Base-by-base conservation (phyloP, 2,329 filamentous ascomycete genomes). In the Zopfia rhizophila region DNA sequence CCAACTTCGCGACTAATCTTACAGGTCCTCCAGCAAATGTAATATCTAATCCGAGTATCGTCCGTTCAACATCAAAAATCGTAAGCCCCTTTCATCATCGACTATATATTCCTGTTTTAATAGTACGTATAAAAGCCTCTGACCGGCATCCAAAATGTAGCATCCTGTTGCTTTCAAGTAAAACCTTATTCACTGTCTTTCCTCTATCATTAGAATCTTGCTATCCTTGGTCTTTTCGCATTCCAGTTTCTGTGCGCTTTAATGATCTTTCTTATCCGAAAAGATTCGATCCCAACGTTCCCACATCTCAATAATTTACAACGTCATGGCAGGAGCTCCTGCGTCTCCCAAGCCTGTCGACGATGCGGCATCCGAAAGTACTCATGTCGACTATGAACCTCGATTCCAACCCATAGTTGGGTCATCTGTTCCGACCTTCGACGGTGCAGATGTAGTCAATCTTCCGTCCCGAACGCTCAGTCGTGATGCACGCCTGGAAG, bases 401-500 rank as follows among this genome's bases (percentile, higher is more conserved):
- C 51, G 17, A 19, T 54, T 30, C 29, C 36, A 37, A 29, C 36
- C 51, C n/a, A 40, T 45, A 12, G 22, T 28, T 21, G 22, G 12
- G 23, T 30, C 38, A 19, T 25, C 33, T 14, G 24, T 13, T 23
- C 19, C 24, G 22, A 31, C 18, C 27, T 32, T 54, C 32, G 56
- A 61, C 24, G 61, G 61, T n/a, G 68, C 60, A 37, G 78, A 81
- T 41, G 72, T 80, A 11, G 63, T 78, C 53, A 78, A 88, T 58
- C 78, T 90, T 0, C 87, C 87, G 2, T 84, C 84, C 60, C 82
- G 86, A 53, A 86, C 83, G 12, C 75, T 90, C 19, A 84, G 75
- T 51, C 75, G 78, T 40, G 70, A 87, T 63, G 71, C 70, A 38
- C 51, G 56, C 27, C 74, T 91, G 43, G 78, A 80, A 23, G 88